Evolutionary conservation across 768 basidiomycete genomes (phyloP), one percentile per base, ranked within the genome.

Genomic region (Piloderma croceum): DNA sequence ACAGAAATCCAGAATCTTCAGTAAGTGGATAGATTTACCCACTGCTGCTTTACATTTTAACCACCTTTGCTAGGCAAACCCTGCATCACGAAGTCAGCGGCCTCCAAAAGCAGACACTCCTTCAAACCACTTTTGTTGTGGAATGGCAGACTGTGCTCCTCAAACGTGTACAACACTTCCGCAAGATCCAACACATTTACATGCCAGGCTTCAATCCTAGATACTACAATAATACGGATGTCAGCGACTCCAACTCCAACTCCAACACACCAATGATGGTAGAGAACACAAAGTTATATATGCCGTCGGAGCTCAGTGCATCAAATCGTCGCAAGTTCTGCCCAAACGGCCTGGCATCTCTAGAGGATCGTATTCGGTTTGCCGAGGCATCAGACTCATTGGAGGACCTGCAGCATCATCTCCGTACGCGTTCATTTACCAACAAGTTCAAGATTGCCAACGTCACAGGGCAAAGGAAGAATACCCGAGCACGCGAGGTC

Each of bases 401-500:
- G 10, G n/a, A 22, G 0, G 32, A 42, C 10, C 33, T 58, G 4
- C 53, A 53, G 1, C 35, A 41, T 2, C 53, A 51, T 10, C 49
- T 57, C 15, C 57, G 54, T 17, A 43, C 52, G 3, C 48, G 55
- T 4, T 44, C 48, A 2, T 43, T 53, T 13, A 25, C 58, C 2
- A 52, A 45, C 39, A 43, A 45, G 6, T 42, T 49, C 34, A 61
- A 59, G 38, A 46, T 55, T 25, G 43, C 32, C 1, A 37, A 47
- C 25, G 40, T 56, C 11, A 41, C 44, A 7, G 56, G 56, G 2
- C 56, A 58, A 27, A 33, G 41, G 6, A 49, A 49, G 1, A 59
- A 61, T 33, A 61, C 53, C 1, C 37, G 50, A 7, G 58, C 60
- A 1, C 20, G 39, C 0, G 48, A 43, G n/a, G 36, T 47, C 15